Percentiles rank a stretch among this genome's conserved stretches.
These are phyloP conservation scores for Yarrowia sp. DNA, from an alignment of 805 yeast species.

Conservation along the genomic window DNA sequence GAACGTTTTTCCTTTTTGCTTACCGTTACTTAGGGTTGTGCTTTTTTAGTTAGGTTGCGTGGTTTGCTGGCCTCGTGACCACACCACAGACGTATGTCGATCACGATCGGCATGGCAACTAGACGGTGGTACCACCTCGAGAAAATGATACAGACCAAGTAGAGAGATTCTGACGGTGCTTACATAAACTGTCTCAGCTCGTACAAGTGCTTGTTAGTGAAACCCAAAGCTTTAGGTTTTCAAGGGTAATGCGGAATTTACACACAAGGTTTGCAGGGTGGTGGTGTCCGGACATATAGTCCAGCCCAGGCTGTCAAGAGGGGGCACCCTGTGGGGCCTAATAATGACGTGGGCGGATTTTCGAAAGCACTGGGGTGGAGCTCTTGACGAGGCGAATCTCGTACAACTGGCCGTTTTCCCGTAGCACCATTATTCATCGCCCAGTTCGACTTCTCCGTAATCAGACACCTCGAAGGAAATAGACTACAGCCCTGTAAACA, in stretches of 20 bases:
- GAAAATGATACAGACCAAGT: too few species aligned
- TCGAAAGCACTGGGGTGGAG: too few species aligned
- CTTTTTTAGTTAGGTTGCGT: neutral
- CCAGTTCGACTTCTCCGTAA: too few species aligned
- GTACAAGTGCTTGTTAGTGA: neutral
- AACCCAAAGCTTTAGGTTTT: neutral
- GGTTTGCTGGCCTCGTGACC: slow-evolving; percentile 4
- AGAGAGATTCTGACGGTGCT: neutral
- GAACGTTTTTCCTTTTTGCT: neutral
- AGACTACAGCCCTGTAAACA: too few species aligned
- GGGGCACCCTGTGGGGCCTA: too few species aligned
- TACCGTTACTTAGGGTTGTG: too few species aligned
- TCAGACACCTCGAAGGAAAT: too few species aligned
- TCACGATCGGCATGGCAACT: neutral
- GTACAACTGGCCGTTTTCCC: neutral
- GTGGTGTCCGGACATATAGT: neutral
- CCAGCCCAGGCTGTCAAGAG: neutral
- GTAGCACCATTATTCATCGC: neutral
- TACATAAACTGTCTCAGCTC: neutral
- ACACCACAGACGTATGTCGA: neutral
- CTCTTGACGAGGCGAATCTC: neutral
- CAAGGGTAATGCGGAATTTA: slow-evolving; percentile 18
- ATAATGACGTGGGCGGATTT: too few species aligned
- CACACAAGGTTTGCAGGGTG: neutral
- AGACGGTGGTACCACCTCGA: neutral